A percentile compares a stretch with the other conserved stretches of the same genome.
Evolutionary conservation across 768 basidiomycete genomes (phyloP).

Genomic region (Russula sp.): DNA sequence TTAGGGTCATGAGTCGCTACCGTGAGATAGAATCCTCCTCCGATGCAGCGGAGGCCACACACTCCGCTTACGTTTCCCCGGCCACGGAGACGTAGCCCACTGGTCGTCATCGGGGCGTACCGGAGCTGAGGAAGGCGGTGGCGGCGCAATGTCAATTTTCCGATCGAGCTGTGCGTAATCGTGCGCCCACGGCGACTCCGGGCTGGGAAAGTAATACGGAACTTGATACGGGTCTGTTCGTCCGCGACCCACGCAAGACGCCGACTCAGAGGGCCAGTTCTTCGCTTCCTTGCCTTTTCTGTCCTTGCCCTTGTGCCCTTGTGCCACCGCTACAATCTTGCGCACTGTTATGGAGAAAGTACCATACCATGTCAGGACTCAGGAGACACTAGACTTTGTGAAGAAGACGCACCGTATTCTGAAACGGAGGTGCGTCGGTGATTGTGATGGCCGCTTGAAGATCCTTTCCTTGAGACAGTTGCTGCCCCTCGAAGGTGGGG

Average conservation of each 20-base stretch:
- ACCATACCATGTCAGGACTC: neutral
- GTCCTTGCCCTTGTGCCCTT: neutral
- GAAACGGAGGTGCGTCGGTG: neutral
- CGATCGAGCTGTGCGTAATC: constrained; percentile 26
- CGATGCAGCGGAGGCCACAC: neutral
- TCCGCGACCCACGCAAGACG: constrained; percentile 6
- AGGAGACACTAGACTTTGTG: too few species aligned
- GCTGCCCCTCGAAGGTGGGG: neutral
- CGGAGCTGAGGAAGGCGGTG: neutral
- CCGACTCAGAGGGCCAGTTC: neutral
- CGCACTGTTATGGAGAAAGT: neutral
- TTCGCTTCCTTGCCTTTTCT: neutral
- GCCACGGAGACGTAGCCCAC: neutral
- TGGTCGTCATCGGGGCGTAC: neutral
- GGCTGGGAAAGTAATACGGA: constrained; percentile 53
- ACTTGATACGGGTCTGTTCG: constrained; percentile 58
- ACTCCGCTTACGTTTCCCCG: neutral
- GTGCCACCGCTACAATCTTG: neutral
- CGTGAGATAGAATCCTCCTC: neutral
- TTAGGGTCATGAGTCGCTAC: neutral
- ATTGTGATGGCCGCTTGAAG: neutral
- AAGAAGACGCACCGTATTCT: neutral
- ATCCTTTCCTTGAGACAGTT: neutral
- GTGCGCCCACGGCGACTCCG: constrained; percentile 32
- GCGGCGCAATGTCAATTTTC: neutral